Conservation (phyloP, 495 filamentous ascomycete species). For the Xanthoparmelia taractica region DNA sequence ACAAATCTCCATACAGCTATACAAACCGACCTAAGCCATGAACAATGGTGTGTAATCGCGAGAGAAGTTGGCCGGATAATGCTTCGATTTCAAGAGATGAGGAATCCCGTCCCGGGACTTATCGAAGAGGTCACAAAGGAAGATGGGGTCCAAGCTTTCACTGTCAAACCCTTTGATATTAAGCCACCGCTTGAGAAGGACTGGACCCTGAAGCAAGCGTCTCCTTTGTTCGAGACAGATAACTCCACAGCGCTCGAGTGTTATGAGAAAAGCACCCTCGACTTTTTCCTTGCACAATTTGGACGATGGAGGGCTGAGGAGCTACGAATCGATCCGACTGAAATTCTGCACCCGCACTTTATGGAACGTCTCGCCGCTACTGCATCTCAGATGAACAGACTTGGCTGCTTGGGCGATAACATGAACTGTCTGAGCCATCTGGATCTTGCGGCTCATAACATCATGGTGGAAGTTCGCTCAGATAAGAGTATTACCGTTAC, state of each 20-base stretch:
- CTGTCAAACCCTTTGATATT: slow-evolving; percentile 9
- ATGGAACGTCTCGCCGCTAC: not conserved
- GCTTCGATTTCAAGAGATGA: slow-evolving; percentile 7
- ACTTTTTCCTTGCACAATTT: slow-evolving; percentile 10
- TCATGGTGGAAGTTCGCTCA: slow-evolving; percentile 39
- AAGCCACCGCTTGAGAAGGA: not conserved
- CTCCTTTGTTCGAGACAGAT: not conserved
- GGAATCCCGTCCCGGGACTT: slow-evolving; percentile 1
- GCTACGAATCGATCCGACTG: not conserved
- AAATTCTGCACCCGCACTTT: not conserved
- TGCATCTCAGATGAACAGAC: not conserved
- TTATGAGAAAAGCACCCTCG: slow-evolving; percentile 6
- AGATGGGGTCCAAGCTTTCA: slow-evolving; percentile 4
- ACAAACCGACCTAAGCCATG: not conserved
- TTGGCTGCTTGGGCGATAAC: not conserved
- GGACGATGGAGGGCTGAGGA: slow-evolving; percentile 1
- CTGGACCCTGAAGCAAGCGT: slow-evolving; percentile 6
- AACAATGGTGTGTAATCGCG: slow-evolving; percentile 7
- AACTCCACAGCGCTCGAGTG: not conserved
- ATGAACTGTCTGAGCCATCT: not conserved
- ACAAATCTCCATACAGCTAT: not conserved
- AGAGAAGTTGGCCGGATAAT: slow-evolving; percentile 7
- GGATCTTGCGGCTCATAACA: slow-evolving; percentile 47
- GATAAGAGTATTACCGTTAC: slow-evolving; percentile 20
- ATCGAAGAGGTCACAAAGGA: not conserved